Conservation (phyloP, 805 yeast species). For the Wickerhamomyces bovis region DNA sequence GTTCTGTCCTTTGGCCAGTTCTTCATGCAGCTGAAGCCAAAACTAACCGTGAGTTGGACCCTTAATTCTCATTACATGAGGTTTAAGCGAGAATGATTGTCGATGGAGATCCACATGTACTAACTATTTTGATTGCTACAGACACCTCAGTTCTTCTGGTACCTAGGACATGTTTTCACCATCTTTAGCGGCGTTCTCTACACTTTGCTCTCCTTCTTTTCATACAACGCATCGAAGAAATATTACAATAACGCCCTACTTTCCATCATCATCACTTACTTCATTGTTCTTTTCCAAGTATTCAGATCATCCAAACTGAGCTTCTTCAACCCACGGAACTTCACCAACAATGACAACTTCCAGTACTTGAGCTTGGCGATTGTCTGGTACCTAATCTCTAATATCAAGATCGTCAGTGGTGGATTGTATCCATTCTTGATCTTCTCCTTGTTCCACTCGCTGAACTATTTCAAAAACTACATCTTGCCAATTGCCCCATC, state of each 20-base stretch:
- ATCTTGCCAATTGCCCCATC: constrained; percentile 47
- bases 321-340: constrained; percentile 28
- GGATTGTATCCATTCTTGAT: constrained; percentile 56
- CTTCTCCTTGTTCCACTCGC: constrained; percentile 59
- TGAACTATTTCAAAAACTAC: constrained; percentile 49
- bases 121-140: constrained; percentile 7
- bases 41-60: neutral
- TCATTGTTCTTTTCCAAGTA: constrained; percentile 56
- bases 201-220: constrained; percentile 37
- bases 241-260: constrained; percentile 40
- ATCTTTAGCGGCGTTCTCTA: constrained; percentile 35
- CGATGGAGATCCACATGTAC: neutral
- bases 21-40: constrained; percentile 5
- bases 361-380: constrained; percentile 49
- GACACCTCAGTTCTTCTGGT: constrained; percentile 69
- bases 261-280: constrained; percentile 52
- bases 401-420: constrained; percentile 36
- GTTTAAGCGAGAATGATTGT: neutral
- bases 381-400: constrained; percentile 37
- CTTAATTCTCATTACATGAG: too few species aligned
- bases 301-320: constrained; percentile 35
- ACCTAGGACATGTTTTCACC: constrained; percentile 51
- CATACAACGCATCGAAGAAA: constrained; percentile 25
- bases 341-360: constrained; percentile 46
- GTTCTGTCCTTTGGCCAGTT: constrained; percentile 3